Evolutionary conservation across 2,329 filamentous ascomycete species (phyloP), one percentile per base, ranked within the genome.

Genomic region (Penicillium sp.): DNA sequence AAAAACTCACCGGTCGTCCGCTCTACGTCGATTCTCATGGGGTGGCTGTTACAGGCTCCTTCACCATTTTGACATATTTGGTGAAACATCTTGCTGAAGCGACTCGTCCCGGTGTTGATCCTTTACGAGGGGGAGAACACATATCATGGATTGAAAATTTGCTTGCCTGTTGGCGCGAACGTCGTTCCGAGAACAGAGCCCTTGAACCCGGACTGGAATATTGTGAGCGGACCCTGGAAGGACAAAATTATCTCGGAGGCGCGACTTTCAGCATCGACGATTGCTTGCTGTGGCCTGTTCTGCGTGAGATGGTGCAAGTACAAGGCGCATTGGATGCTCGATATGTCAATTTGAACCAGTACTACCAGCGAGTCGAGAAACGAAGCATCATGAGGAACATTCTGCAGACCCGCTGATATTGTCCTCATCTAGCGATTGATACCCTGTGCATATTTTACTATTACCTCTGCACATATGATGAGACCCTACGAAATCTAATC

Each of bases 231-330:
- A 53, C 56, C 16, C 47, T 74, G 2, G 56, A 61, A 16, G 67
- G 64, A 12, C 58, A 64, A 34, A 52, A 67, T 36, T 76, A 72
- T 49, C 64, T 76, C 15, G 64, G 66, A 13, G 74, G 74, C 2
- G 51, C 61, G 3, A 46, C 58, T 0, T 70, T 76, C 46, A 65
- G 66, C 2, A 67, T 76, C 29, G 75, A 75, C 44, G 75, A 77
- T 54, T 76, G 74, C 51, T 66, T 71, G 1, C 63, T 77, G 34
- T 77, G 75, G 75, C 72, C 75, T 1, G 64, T 77, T 2, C 50
- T 77, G 7, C 59, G 69, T 43, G 68, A 74, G 26, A 71, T 76
- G 16, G 61, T 70, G 26, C 59, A 61, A n/a, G 55, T 50, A 1
- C 18, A 67, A 51, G 33, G 63, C 47, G 5, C 46, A 52, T 9